phyloP scores from a whole-genome alignment of 768 basidiomycete species.

The Hypsizygus marmoreus region DNA sequence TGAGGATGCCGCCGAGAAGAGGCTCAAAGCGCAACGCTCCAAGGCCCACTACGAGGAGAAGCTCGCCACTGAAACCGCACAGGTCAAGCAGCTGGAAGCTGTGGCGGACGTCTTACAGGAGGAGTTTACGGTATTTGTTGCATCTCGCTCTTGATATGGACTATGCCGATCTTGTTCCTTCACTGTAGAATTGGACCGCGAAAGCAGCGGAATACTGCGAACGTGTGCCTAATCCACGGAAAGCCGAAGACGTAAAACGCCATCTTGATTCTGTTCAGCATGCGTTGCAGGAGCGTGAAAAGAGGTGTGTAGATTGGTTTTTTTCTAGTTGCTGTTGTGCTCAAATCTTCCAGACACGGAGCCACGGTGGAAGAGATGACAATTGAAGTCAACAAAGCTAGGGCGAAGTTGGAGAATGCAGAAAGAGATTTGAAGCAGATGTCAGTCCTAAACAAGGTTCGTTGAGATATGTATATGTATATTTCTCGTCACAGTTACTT shows the following conservation, averaged over 20 bases:
- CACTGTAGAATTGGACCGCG: constrained; percentile 57
- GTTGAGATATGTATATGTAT: background rate
- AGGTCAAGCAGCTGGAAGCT: constrained; percentile 46
- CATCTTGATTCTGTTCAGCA: constrained; percentile 63
- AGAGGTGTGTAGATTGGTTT: constrained; percentile 41
- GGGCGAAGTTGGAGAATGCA: constrained; percentile 58
- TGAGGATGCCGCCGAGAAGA: constrained; percentile 46
- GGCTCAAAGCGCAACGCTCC: constrained; percentile 51
- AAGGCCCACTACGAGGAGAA: constrained; percentile 54
- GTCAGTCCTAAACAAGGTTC: constrained; percentile 66
- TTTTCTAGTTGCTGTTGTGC: constrained; percentile 4
- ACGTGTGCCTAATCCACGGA: constrained; percentile 58
- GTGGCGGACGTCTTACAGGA: constrained; percentile 51
- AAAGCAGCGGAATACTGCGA: constrained; percentile 66
- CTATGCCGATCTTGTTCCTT: background rate
- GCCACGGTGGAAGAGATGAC: constrained; percentile 79
- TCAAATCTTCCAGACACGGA: constrained; percentile 60
- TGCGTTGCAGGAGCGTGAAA: constrained; percentile 69
- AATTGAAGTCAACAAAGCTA: constrained; percentile 65
- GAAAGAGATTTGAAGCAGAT: constrained; percentile 66
- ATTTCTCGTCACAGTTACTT: background rate
- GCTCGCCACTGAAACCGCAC: constrained; percentile 47
- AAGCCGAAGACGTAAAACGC: constrained; percentile 54
- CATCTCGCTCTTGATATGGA: background rate
- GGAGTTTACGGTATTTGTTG: constrained; percentile 59